Conservation (phyloP, 2,329 filamentous ascomycete species). For the Stachybotrys chlorohalonatus region DNA sequence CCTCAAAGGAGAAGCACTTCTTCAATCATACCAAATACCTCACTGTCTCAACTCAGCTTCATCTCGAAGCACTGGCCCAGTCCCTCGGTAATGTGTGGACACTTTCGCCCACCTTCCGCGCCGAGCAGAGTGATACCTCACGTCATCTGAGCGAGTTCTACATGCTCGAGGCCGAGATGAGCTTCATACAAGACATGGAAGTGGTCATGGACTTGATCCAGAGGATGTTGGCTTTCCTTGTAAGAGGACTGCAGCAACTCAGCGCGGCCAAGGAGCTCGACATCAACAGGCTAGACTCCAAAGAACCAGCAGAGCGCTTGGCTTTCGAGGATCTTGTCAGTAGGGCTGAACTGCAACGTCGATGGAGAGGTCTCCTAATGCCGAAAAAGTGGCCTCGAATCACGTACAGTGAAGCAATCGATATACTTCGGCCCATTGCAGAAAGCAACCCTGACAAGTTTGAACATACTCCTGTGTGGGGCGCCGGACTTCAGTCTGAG, state of each 20-base stretch:
- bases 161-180: conserved; percentile 91
- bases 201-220: conserved; percentile 75
- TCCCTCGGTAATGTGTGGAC: conserved; percentile 89
- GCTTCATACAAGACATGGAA: conserved; percentile 62
- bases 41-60: conserved; percentile 89
- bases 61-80: conserved; percentile 85
- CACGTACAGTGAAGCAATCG: conserved; percentile 72
- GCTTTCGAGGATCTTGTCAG: conserved; percentile 35
- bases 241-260: conserved; percentile 27
- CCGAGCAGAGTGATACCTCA: conserved; percentile 86
- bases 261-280: conserved; percentile 36
- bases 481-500: conserved; percentile 72
- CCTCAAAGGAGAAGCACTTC: conserved; percentile 44
- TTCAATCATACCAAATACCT: conserved; percentile 87
- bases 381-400: conserved; percentile 62
- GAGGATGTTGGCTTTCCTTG: conserved; percentile 56
- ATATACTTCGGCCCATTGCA: conserved; percentile 52
- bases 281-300: conserved; percentile 22
- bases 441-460: conserved; percentile 39
- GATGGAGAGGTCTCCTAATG: conserved; percentile 63
- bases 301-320: conserved; percentile 28
- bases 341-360: conserved; percentile 41
- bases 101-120: conserved; percentile 85
- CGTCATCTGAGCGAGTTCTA: conserved; percentile 96
- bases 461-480: conserved; percentile 59